These are phyloP conservation scores for Phenoliferia sp. DNA, from an alignment of 1,284 basidiomycete genomes.

Conservation along the genomic window DNA sequence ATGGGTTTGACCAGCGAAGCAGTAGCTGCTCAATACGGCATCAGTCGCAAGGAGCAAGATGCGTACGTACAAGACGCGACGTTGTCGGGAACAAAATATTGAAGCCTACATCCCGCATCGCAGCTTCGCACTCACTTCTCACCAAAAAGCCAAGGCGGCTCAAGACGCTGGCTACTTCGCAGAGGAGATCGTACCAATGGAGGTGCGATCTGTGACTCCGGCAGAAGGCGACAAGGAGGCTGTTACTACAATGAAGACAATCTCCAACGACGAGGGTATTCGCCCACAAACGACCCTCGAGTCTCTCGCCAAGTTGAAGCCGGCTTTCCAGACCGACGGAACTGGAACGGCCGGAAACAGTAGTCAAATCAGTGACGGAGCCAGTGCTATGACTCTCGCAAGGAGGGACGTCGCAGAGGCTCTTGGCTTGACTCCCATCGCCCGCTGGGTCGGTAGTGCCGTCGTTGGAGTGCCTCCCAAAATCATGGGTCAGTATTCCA, in stretches of 20 bases:
- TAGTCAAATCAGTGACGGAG: conserved; percentile 47
- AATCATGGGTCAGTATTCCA: conserved; percentile 36
- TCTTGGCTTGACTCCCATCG: conserved; percentile 43
- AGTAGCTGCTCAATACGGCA: conserved; percentile 44
- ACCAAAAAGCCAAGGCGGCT: conserved; percentile 42
- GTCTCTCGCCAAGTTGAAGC: conserved; percentile 44
- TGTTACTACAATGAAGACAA: conserved; percentile 16
- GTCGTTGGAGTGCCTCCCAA: conserved; percentile 41
- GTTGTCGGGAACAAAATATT: too few species aligned
- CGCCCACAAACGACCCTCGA: conserved; percentile 32
- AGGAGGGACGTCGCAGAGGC: conserved; percentile 45
- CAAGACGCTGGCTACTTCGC: conserved; percentile 45
- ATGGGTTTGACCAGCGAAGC: conserved; percentile 48
- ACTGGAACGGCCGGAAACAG: conserved; percentile 47
- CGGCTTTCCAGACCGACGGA: conserved; percentile 44
- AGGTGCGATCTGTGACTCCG: conserved; percentile 40
- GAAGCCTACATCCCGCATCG: not conserved
- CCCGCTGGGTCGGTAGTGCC: conserved; percentile 44
- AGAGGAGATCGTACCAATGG: conserved; percentile 45
- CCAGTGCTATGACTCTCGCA: conserved; percentile 44
- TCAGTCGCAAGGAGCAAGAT: conserved; percentile 43
- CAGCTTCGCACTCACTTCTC: conserved; percentile 44
- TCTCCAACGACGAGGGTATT: conserved; percentile 40
- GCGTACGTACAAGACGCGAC: conserved; percentile 4
- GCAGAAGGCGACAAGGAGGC: conserved; percentile 31